These are phyloP conservation scores for Phytophthora ohioensis DNA, from an alignment of 352 stramenopile genomes.

Conservation along the genomic window DNA sequence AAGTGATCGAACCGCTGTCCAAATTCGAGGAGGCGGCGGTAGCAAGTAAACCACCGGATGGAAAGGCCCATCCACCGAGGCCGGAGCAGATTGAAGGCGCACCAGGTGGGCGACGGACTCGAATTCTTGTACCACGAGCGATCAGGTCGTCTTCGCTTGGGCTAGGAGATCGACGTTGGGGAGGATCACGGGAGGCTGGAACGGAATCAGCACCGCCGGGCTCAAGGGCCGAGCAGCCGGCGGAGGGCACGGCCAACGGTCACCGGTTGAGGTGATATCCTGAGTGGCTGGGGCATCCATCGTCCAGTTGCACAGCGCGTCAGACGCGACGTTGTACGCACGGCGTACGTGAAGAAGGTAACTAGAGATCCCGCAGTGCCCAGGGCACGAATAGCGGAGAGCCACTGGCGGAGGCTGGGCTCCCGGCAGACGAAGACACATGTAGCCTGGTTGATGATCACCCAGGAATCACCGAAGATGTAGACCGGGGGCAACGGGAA, in stretches of 20 bases:
- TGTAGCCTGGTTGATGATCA: slow-evolving; percentile 28
- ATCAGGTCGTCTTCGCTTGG: slow-evolving; percentile 9
- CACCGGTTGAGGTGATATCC: neutral
- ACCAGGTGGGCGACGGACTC: neutral
- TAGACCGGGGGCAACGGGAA: neutral
- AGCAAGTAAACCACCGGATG: neutral
- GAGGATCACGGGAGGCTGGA: neutral
- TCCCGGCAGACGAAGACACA: neutral
- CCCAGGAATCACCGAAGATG: slow-evolving; percentile 23
- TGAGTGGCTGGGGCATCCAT: slow-evolving; percentile 17
- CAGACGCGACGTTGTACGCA: slow-evolving; percentile 1
- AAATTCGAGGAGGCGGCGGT: neutral
- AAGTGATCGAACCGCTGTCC: neutral
- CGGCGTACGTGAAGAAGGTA: slow-evolving; percentile 7
- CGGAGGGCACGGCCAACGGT: neutral
- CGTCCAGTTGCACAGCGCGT: slow-evolving; percentile 33
- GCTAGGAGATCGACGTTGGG: neutral
- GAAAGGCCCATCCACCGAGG: neutral
- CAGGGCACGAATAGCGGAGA: slow-evolving; percentile 19
- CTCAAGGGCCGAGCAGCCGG: neutral
- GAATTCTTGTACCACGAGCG: slow-evolving; percentile 9
- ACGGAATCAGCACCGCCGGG: neutral
- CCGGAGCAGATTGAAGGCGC: neutral
- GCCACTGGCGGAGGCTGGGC: slow-evolving; percentile 1
- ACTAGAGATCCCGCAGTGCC: neutral